Conservation (phyloP, 768 basidiomycete species). For the Lactarius deliciosus region DNA sequence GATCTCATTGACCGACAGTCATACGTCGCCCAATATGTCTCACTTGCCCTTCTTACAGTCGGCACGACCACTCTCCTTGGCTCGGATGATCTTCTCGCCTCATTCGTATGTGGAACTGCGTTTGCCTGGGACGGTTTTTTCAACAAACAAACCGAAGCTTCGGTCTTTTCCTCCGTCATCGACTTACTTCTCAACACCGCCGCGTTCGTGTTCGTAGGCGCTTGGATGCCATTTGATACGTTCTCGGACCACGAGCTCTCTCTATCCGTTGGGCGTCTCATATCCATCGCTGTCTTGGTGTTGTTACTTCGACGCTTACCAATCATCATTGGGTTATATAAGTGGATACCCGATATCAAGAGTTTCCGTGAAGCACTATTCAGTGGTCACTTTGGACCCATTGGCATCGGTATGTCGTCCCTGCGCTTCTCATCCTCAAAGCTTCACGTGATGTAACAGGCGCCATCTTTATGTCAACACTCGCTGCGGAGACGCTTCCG, state of each 20-base stretch:
- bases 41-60: constrained; percentile 79
- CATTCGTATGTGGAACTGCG: constrained; percentile 92
- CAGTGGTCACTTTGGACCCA: constrained; percentile 93
- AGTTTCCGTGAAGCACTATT: constrained; percentile 92
- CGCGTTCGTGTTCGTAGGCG: constrained; percentile 93
- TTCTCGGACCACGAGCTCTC: constrained; percentile 68
- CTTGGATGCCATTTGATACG: constrained; percentile 91
- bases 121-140: constrained; percentile 98
- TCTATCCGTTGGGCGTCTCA: constrained; percentile 78
- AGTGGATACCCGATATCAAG: constrained; percentile 95
- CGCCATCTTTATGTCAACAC: constrained; percentile 90
- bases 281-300: constrained; percentile 81
- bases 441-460: constrained; percentile 43
- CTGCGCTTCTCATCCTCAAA: constrained; percentile 2
- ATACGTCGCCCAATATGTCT: constrained; percentile 89
- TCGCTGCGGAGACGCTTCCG: constrained; percentile 65
- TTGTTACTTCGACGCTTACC: constrained; percentile 83
- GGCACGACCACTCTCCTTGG: constrained; percentile 84
- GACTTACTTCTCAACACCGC: constrained; percentile 95
- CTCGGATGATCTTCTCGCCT: constrained; percentile 90
- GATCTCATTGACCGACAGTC: constrained; percentile 92
- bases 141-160: constrained; percentile 91
- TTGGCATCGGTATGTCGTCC: constrained; percentile 59
- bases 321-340: constrained; percentile 78
- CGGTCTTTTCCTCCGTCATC: constrained; percentile 94